A percentile compares a stretch with the other conserved stretches of the same genome.
phyloP scores from a whole-genome alignment of 805 yeast species.

The Candida jianshihensis region DNA sequence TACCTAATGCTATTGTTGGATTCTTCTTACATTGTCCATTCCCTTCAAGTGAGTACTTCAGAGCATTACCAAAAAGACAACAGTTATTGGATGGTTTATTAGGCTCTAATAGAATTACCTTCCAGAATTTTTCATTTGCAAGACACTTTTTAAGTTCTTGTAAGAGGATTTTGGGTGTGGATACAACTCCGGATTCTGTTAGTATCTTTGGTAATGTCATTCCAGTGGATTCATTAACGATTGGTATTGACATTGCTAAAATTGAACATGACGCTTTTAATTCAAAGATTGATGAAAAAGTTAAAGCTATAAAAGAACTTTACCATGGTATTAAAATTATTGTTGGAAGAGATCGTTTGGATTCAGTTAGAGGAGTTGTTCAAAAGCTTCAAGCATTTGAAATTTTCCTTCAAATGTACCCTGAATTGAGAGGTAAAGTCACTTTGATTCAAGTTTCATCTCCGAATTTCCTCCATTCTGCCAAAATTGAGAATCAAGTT shows the following conservation, averaged over 20 bases:
- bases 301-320: constrained; percentile 53
- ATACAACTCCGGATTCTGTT: constrained; percentile 42
- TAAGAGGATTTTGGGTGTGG: constrained; percentile 75
- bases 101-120: constrained; percentile 80
- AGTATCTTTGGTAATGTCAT: constrained; percentile 73
- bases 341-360: constrained; percentile 91
- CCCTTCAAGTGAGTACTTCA: constrained; percentile 90
- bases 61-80: constrained; percentile 78
- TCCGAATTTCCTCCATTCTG: constrained; percentile 44
- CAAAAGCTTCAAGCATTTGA: constrained; percentile 92
- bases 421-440: constrained; percentile 84
- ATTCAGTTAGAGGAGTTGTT: constrained; percentile 85
- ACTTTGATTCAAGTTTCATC: constrained; percentile 89
- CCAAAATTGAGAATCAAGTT: constrained; percentile 71
- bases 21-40: constrained; percentile 90
- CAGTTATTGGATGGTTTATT: constrained; percentile 85
- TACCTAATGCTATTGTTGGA: constrained; percentile 85
- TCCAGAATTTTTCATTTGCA: constrained; percentile 81
- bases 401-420: constrained; percentile 80
- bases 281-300: constrained; percentile 49
- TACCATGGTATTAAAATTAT: constrained; percentile 68
- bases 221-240: constrained; percentile 69
- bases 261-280: constrained; percentile 54
- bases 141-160: constrained; percentile 90
- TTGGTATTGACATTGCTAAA: constrained; percentile 76